Base-by-base conservation (phyloP, 768 basidiomycete species). In the Suillus discolor region DNA sequence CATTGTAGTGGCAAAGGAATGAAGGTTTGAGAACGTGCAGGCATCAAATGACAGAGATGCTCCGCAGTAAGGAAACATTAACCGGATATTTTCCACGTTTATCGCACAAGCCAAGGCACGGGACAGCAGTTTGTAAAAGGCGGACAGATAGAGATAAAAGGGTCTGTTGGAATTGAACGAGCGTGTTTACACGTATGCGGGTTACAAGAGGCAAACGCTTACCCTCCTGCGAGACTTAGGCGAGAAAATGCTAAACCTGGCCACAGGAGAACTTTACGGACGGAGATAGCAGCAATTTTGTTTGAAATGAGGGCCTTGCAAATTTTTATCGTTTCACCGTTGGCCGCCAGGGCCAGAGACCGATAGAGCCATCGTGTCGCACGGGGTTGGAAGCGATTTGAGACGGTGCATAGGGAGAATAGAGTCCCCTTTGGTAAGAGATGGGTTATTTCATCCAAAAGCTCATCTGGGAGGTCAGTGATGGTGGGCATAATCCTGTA, bases 311-410 rank as follows among this genome's bases (percentile, higher is more conserved):
- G 31, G 38, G 15, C 49, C 39, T 64, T 64, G 44, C 65, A 65
- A 4, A 64, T 49, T 20, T 41, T 42, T 31, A 65, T 53, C 3
- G 47, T 53, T 3, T 39, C 31, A 34, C 28, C 44, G 39, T 64
- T 36, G 25, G 36, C 54, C 4, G 38, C 63, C n/a, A 63, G 36
- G 15, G 20, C 38, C 7, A 65, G 28, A 38, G 18, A 34, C 2
- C 65, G 65, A 36, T 65, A 65, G 20, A 65, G 63, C 65, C 63
- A 64, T 36, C 62, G 44, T 25, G 13, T 25, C 1, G 65, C 62
- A 28, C 9, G 36, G 9, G 36, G 31, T 42, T 34, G 55, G 38
- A 64, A 64, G 16, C 28, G 31, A 2, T 39, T 38, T 39, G 63
- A 64, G 42, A 64, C 61, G 9, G 57, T 60, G 13, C 61, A 64